Conservation (phyloP, 2,329 filamentous ascomycete species). For the Talaromyces piceae region DNA sequence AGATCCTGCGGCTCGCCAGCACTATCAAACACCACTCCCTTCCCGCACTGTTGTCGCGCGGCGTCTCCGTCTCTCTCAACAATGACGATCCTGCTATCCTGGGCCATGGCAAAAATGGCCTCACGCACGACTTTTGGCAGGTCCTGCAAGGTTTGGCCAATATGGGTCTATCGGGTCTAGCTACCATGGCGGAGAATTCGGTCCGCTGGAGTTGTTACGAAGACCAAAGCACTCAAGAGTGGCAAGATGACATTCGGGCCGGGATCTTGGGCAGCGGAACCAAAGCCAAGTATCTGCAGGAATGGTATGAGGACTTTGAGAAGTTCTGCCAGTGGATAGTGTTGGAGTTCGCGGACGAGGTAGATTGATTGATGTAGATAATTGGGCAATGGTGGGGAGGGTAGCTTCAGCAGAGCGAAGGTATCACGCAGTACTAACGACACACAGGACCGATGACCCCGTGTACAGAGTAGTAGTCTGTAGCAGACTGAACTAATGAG, state of each 20-base stretch:
- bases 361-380: conserved; percentile 22
- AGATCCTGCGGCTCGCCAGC: conserved; percentile 70
- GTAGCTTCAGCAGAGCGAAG: neutral
- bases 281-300: conserved; percentile 64
- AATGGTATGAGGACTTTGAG: conserved; percentile 81
- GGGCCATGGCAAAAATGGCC: conserved; percentile 70
- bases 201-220: conserved; percentile 85
- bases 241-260: conserved; percentile 64
- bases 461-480: too few relatives aligned
- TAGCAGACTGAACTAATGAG: too few relatives aligned
- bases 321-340: conserved; percentile 87
- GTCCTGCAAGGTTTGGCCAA: conserved; percentile 87
- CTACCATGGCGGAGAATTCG: conserved; percentile 83
- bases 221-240: conserved; percentile 63
- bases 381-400: too few relatives aligned
- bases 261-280: conserved; percentile 64
- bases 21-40: conserved; percentile 72
- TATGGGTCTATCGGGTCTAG: conserved; percentile 77
- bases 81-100: conserved; percentile 90
- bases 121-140: conserved; percentile 94
- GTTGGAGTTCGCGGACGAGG: conserved; percentile 57
- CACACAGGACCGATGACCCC: neutral
- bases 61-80: conserved; percentile 74
- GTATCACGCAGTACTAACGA: neutral
- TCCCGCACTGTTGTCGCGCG: conserved; percentile 74